Evolutionary conservation across 202 grass and related monocot species (phyloP), one percentile per base, ranked within the genome.

Genomic region (Hordeum pubiflorum): DNA sequence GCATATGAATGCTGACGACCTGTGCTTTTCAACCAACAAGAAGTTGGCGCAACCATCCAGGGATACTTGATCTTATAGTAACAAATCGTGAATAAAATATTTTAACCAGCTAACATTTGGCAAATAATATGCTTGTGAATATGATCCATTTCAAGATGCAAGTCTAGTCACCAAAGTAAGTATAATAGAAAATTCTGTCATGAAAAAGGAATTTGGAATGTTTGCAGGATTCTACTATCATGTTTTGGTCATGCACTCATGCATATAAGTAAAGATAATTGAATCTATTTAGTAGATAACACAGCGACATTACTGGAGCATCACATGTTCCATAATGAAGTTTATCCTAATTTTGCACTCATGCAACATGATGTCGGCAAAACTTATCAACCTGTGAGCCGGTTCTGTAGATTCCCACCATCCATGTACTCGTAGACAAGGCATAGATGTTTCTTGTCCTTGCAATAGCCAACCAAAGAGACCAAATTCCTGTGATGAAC

Each of bases 371-470:
- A 7, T 75, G 26, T 24, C 20, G 8, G 36, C 7, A 0, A 52
- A 54, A 8, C 6, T n/a, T 54, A 52, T 75, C 20, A 84, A 88
- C 86, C 86, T 88, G 9, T 80, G 23, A 88, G 26, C n/a, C 66
- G 59, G 44, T 84, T 70, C 2, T 75, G 57, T 40, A 88, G 48
- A 48, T 59, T 79, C 52, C 81, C 86, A 8, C 77, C 61, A 32
- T 43, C 34, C 81, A 88, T 84, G 48, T 70, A 84, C 59, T 88
- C 76, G 50, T 84, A 76, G 9, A 81, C 81, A 69, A 88, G 86
- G 20, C 63, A 37, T 10, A 74, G 50, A 61, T 88, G 67, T 27
- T 14, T 36, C 34, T 36, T 36, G 34, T 36, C 31, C 31, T 32
- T 32, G 31, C 31, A 32, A 5, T 32, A 32, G 4, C 31, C 31